Evolutionary conservation across 163 green algal genomes (phyloP).

Genomic region (Scenedesmus sp.): DNA sequence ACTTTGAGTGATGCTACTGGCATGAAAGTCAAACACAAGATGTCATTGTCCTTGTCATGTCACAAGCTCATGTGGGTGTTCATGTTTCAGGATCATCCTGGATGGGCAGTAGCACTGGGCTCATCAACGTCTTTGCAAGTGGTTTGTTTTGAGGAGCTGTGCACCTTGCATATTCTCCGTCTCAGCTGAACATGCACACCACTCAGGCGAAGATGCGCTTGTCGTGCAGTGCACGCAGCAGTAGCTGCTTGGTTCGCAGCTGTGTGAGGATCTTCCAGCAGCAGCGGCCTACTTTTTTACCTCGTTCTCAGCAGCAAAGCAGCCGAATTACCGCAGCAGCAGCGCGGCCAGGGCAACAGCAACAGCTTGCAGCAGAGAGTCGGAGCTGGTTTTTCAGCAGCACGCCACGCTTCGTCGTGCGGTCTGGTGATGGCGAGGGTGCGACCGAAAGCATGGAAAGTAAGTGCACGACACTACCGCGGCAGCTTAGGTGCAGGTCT

Average conservation of each 20-base stretch:
- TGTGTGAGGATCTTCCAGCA: neutral
- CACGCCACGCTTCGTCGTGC: neutral
- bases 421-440: neutral
- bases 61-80: neutral
- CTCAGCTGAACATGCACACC: neutral
- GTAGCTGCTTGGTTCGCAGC: neutral
- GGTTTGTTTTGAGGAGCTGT: neutral
- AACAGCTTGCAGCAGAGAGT: neutral
- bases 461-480: neutral
- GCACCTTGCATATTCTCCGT: neutral
- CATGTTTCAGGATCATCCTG: too few relatives aligned
- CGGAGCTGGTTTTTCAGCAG: neutral
- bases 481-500: neutral
- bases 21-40: neutral
- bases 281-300: neutral
- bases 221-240: neutral
- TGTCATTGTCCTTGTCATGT: neutral
- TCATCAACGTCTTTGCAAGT: too few relatives aligned
- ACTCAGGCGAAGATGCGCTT: neutral
- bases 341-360: neutral
- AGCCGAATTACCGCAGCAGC: neutral
- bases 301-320: neutral
- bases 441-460: conserved; percentile 11
- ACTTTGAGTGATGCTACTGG: neutral
- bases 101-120: neutral